phyloP scores from a whole-genome alignment of 495 filamentous ascomycete genomes.

The Friedmanniomyces endolithicus region DNA sequence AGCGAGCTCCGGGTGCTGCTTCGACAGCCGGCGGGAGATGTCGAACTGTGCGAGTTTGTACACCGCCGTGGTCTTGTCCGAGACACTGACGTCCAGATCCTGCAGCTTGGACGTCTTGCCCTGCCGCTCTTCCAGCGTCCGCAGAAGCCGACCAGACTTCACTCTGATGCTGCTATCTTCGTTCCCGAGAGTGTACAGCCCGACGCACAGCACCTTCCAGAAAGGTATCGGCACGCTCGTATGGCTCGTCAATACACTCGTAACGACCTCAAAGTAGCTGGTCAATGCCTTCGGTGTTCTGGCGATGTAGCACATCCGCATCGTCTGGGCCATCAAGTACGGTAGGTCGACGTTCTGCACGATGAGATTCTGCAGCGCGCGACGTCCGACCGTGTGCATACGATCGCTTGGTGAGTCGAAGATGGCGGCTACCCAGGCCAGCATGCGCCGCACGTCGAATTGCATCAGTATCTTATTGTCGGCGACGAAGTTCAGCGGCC shows the following conservation, averaged over 20 bases:
- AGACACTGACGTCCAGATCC: conserved; percentile 95
- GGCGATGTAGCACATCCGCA: conserved; percentile 73
- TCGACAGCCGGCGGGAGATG: conserved; percentile 79
- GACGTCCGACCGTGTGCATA: conserved; percentile 78
- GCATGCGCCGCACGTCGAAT: conserved; percentile 84
- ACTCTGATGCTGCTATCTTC: conserved; percentile 76
- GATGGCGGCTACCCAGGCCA: conserved; percentile 88
- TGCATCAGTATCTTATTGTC: conserved; percentile 71
- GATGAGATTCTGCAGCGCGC: conserved; percentile 82
- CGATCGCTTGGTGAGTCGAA: conserved; percentile 82
- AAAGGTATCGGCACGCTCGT: conserved; percentile 70
- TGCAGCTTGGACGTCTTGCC: conserved; percentile 80
- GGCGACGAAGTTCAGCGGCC: conserved; percentile 76
- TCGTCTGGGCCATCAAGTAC: conserved; percentile 71
- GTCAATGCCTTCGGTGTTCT: conserved; percentile 71
- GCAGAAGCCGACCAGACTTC: conserved; percentile 74
- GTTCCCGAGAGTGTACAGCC: conserved; percentile 81
- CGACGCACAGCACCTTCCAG: conserved; percentile 78
- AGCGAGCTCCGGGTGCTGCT: conserved; percentile 74
- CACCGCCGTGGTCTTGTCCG: conserved; percentile 94
- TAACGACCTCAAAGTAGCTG: conserved; percentile 91
- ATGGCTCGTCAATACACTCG: conserved; percentile 69
- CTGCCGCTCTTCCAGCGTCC: conserved; percentile 63
- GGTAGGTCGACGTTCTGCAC: conserved; percentile 77
- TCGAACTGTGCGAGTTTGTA: conserved; percentile 97